Evolutionary conservation across 352 stramenopile genomes (phyloP), one percentile per base, ranked within the genome.

Genomic region (Pythium sukuiense): DNA sequence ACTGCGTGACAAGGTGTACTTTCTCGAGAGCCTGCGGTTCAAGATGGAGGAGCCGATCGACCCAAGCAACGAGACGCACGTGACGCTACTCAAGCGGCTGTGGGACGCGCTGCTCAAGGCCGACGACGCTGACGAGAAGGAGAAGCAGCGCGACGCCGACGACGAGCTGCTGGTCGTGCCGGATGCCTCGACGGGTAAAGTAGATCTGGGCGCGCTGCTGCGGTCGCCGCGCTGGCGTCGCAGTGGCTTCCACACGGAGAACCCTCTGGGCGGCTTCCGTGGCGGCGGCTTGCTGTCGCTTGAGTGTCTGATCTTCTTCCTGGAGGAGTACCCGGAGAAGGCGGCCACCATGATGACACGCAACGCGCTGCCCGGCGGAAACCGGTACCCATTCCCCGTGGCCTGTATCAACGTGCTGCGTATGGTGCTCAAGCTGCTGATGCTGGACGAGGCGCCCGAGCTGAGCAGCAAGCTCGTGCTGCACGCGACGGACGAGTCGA

Each of bases 341-440:
- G 80, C 83, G 2, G 55, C 64, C 18, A 64, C 70, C n/a, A 93
- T 95, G 85, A 92, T 95, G 84, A 49, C 67, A 54, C 81, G 81
- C 61, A 93, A 93, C 70, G 83, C 83, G 5, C 58, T 81, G 16
- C 70, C 87, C 1, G 87, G 87, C 18, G 87, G 87, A 20, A 92
- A 87, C 35, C 81, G 87, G 13, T 95, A 93, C 55, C 85, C 85
- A 55, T 93, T 93, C 67, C 87, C 87, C 18, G 87, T 95, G 33
- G 87, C 87, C 6, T 82, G 77, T 49, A 90, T 95, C 69, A 95
- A 95, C 63, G 85, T 95, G n/a, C 74, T 93, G 79, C 83, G 87
- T 16, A 93, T 95, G 87, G 75, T 92, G 72, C 74, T 92, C 66
- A 89, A 84, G 70, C 69, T 95, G 29, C 60, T 93, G 55, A 93